Evolutionary conservation across 2,329 filamentous ascomycete species (phyloP).

Genomic region (Fusarium sambucinum): DNA sequence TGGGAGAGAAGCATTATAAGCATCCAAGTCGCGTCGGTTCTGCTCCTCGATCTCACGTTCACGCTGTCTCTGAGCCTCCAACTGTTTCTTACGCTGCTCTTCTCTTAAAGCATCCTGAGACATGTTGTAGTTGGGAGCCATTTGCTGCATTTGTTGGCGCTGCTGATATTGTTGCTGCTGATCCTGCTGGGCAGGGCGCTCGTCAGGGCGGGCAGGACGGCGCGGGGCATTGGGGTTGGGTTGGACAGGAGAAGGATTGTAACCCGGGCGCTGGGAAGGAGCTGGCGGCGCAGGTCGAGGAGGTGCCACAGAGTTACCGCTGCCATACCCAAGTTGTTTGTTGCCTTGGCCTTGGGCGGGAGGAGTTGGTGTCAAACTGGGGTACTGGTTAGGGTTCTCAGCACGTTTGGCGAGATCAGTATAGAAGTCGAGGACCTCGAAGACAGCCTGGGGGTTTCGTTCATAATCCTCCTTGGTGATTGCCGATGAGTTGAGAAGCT

Average conservation of each 20-base stretch:
- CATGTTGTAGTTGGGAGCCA: constrained; percentile 67
- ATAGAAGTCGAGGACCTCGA: constrained; percentile 87
- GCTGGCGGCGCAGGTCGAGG: constrained; percentile 72
- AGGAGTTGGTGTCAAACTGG: constrained; percentile 76
- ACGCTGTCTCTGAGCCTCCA: constrained; percentile 67
- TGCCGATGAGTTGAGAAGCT: constrained; percentile 92
- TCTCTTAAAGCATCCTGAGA: constrained; percentile 64
- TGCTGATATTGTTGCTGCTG: constrained; percentile 68
- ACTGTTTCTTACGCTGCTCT: constrained; percentile 71
- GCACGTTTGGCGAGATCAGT: constrained; percentile 83
- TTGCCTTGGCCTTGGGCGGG: constrained; percentile 67
- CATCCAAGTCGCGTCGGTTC: constrained; percentile 81
- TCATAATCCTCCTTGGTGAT: constrained; percentile 99
- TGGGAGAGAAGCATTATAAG: constrained; percentile 89
- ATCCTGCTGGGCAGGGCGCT: constrained; percentile 50
- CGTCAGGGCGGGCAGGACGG: constrained; percentile 59
- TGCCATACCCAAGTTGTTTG: constrained; percentile 72
- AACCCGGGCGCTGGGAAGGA: constrained; percentile 59
- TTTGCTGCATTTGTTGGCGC: constrained; percentile 69
- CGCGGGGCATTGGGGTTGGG: constrained; percentile 56
- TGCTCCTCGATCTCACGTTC: constrained; percentile 71
- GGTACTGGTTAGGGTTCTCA: constrained; percentile 76
- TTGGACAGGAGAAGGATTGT: constrained; percentile 55
- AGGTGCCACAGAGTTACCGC: constrained; percentile 71
- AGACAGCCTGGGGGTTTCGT: constrained; percentile 89